These are phyloP conservation scores for Dentipellis sp. DNA, from an alignment of 768 basidiomycete genomes.

Conservation along the genomic window DNA sequence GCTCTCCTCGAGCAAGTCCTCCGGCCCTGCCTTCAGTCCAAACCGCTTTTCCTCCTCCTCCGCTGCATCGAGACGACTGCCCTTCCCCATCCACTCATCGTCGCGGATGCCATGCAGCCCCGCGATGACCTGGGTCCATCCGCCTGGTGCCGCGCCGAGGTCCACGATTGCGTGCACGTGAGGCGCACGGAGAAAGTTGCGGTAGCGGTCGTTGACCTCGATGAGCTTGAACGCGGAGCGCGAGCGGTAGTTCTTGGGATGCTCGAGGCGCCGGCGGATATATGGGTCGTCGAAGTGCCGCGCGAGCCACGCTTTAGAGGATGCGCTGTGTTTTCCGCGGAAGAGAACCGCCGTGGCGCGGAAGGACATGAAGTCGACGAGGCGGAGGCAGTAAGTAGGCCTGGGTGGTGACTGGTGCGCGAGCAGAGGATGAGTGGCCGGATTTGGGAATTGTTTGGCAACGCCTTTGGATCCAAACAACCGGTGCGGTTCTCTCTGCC, in stretches of 20 bases:
- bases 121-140: constrained; percentile 85
- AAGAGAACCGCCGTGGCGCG: not conserved
- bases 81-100: constrained; percentile 11
- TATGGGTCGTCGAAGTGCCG: constrained; percentile 67
- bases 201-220: constrained; percentile 57
- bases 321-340: constrained; percentile 13
- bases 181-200: constrained; percentile 37
- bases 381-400: not conserved
- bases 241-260: constrained; percentile 53
- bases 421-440: too few relatives aligned
- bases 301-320: constrained; percentile 54
- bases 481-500: not conserved
- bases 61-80: not conserved
- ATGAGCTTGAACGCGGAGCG: constrained; percentile 90
- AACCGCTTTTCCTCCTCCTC: constrained; percentile 1
- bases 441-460: too few relatives aligned
- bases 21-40: constrained; percentile 4
- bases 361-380: not conserved
- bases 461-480: not conserved
- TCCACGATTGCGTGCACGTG: constrained; percentile 67
- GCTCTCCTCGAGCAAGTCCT: not conserved
- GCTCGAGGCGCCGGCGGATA: constrained; percentile 44
- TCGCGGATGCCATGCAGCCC: constrained; percentile 46
- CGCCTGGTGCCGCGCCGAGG: constrained; percentile 87
- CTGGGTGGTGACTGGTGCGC: too few relatives aligned